These are phyloP conservation scores for Ensete ventricosum DNA, from an alignment of 176 grass and related monocot genomes.

Conservation along the genomic window DNA sequence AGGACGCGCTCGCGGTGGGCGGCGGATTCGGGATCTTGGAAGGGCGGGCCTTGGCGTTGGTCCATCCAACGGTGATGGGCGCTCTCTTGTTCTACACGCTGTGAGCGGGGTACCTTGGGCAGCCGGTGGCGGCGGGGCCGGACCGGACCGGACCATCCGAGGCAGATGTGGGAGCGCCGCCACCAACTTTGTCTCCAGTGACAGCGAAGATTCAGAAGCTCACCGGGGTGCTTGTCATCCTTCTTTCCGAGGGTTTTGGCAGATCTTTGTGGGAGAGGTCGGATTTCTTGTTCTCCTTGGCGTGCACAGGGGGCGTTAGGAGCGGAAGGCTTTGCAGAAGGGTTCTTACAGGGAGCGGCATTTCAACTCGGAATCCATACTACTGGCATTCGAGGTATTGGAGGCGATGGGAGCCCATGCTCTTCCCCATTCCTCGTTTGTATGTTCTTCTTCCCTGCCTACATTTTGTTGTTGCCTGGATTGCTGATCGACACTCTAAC, in stretches of 20 bases:
- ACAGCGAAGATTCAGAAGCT: constrained; percentile 69
- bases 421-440: constrained; percentile 86
- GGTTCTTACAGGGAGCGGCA: constrained; percentile 57
- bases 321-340: constrained; percentile 76
- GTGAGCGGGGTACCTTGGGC: constrained; percentile 71
- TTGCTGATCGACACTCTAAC: no score
- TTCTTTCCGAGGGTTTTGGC: neutral
- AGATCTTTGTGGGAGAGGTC: neutral
- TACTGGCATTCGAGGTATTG: constrained; percentile 62
- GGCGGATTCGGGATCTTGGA: constrained; percentile 86
- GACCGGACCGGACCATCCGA: constrained; percentile 78
- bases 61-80: constrained; percentile 75
- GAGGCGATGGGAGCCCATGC: constrained; percentile 69
- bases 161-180: neutral
- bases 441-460: neutral
- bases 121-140: constrained; percentile 84
- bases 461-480: no score
- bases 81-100: constrained; percentile 75
- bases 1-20: constrained; percentile 38
- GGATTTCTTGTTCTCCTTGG: neutral
- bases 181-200: constrained; percentile 22
- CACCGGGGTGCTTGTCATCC: constrained; percentile 28
- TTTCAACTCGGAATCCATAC: constrained; percentile 80
- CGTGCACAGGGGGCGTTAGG: constrained; percentile 10
- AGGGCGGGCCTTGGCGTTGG: constrained; percentile 52